A percentile compares a stretch with the other conserved stretches of the same genome.
Evolutionary conservation across 139 green algal species (phyloP).

Genomic region (Zygnema circumcarinatum): DNA sequence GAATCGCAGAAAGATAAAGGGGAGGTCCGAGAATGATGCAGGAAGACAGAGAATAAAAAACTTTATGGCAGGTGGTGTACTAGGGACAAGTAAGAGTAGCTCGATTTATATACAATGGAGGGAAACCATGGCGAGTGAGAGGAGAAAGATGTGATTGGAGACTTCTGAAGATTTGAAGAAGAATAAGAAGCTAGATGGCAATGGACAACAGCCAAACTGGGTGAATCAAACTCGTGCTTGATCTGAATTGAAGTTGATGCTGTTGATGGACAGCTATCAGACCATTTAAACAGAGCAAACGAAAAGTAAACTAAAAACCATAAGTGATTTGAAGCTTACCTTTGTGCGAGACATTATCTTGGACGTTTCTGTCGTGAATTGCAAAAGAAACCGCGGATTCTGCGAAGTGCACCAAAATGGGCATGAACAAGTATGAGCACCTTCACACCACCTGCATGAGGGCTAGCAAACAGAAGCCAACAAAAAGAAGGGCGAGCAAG

Average conservation of each 20-base stretch:
- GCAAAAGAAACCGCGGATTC: conserved; percentile 36
- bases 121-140: neutral
- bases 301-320: neutral
- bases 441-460: too few relatives aligned
- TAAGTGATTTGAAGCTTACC: neutral
- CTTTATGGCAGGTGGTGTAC: too few relatives aligned
- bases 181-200: too few relatives aligned
- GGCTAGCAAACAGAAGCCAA: too few relatives aligned
- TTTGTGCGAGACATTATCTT: conserved; percentile 26
- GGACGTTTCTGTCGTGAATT: conserved; percentile 28
- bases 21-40: neutral
- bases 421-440: neutral
- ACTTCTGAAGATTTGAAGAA: too few relatives aligned
- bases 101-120: too few relatives aligned
- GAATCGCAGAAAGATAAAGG: neutral
- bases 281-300: neutral
- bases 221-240: too few relatives aligned
- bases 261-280: neutral
- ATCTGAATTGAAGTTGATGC: too few relatives aligned
- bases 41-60: neutral
- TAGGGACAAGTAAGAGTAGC: too few relatives aligned
- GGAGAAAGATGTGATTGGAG: too few relatives aligned
- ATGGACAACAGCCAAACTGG: too few relatives aligned
- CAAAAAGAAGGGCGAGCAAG: neutral
- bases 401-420: conserved; percentile 8